Evolutionary conservation across 768 basidiomycete genomes (phyloP), one percentile per base, ranked within the genome.

Genomic region (Pleurotus sapidus): DNA sequence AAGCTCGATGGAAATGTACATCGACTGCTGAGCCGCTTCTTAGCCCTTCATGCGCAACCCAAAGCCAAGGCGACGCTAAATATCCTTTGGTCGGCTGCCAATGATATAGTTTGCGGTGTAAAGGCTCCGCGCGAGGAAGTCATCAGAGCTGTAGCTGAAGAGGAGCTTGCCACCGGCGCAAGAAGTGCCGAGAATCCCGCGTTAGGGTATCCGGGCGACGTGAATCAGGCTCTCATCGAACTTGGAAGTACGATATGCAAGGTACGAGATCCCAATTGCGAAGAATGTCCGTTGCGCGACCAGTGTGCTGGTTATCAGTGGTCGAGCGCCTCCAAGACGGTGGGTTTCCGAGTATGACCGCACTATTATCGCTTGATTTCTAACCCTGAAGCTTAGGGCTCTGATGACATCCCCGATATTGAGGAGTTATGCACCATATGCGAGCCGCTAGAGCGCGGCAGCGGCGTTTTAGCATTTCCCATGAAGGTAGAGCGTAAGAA

Each of bases 171-270:
- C 20, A 7, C 30, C 59, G 30, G 37, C n/a, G 55, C 55, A 30
- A 54, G 51, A 54, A 54, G 51, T n/a, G 18, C 63, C 50, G 60
- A 57, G 54, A 58, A 60, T 58, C 58, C 59, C 30, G 49, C 57
- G 34, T 60, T 65, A 43, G 77, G 81, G 34, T 69, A 79, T 60
- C 83, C 93, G 0, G 93, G 94, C 15, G 91, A 95, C 67, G 78
- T 95, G 61, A 96, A 96, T 65, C 90, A 97, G 73, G 94, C 91
- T 12, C 77, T 98, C 50, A 98, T 98, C 68, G 95, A 98, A 67
- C 84, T 98, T 5, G 95, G 95, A 49, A 91, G 91, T 67, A 96
- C 93, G 3, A 82, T 97, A 2, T 98, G 95, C 74, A 94, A 89
- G 70, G 87, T 91, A 42, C 86, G 84, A 59, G 84, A 89, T 60